These are phyloP conservation scores for Gossypium gossypioides DNA, from an alignment of 441 rosid genomes.

Conservation along the genomic window DNA sequence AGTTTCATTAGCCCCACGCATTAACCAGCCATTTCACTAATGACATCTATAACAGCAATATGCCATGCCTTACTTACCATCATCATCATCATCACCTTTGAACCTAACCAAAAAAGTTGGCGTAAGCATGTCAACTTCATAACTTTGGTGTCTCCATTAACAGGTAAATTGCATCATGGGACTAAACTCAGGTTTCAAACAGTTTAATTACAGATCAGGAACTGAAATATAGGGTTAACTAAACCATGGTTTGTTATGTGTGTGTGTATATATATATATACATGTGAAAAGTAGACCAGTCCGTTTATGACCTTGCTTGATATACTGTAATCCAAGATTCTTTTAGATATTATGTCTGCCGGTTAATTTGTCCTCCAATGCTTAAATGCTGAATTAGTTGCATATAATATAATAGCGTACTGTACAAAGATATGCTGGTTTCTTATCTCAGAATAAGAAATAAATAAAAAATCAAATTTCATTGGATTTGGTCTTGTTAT, in stretches of 20 bases:
- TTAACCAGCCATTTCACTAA: conserved; percentile 16
- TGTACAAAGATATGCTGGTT: background rate
- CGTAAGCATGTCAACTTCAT: conserved; percentile 28
- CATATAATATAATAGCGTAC: background rate
- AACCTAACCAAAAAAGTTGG: conserved; percentile 22
- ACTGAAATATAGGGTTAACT: background rate
- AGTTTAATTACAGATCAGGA: background rate
- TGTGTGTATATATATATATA: no score
- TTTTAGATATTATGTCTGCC: conserved; percentile 10
- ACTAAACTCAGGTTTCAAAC: background rate
- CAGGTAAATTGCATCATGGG: conserved; percentile 16
- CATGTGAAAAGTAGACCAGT: background rate
- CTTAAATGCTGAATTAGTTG: background rate
- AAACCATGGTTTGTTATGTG: conserved; percentile 12
- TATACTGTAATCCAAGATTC: background rate
- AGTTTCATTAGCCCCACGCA: conserved; percentile 6
- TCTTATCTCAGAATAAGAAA: background rate
- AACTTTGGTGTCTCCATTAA: conserved; percentile 26
- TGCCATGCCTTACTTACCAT: conserved; percentile 16
- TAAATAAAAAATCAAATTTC: background rate
- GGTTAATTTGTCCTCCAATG: background rate
- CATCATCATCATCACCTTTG: conserved; percentile 22
- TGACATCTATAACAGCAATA: conserved; percentile 16
- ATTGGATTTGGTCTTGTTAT: background rate
- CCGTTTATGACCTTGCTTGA: background rate